Percentiles rank a stretch among this genome's conserved stretches.
Conservation (phyloP, 306 rosid species). For the Corylus heterophylla region DNA sequence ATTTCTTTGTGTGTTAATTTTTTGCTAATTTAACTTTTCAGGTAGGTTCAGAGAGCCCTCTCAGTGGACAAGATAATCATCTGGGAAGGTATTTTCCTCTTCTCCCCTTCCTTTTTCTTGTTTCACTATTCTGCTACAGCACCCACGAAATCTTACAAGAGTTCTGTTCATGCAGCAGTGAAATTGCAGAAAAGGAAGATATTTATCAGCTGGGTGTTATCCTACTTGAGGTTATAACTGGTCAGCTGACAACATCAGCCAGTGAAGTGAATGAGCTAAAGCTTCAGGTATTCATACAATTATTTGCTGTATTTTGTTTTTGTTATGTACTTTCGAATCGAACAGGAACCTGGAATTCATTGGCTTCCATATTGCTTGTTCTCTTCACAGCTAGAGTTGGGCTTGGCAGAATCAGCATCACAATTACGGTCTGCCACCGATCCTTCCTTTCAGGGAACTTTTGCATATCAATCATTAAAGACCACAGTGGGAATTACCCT, state of each 20-base stretch:
- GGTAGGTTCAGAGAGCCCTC: constrained; percentile 36
- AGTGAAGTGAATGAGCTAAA: constrained; percentile 56
- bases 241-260: constrained; percentile 49
- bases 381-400: constrained; percentile 56
- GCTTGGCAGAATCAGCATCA: constrained; percentile 55
- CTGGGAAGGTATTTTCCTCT: constrained; percentile 34
- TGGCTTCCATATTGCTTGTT: neutral
- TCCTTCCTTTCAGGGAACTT: constrained; percentile 56
- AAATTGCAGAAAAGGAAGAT: constrained; percentile 74
- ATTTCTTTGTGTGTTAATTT: neutral
- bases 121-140: constrained; percentile 1
- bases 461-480: constrained; percentile 65
- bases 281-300: constrained; percentile 46
- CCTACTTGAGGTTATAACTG: constrained; percentile 73
- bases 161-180: constrained; percentile 27
- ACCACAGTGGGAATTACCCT: constrained; percentile 65
- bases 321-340: neutral
- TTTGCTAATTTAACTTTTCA: constrained; percentile 27
- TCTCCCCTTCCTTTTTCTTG: neutral
- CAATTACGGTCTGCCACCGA: constrained; percentile 36
- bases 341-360: neutral
- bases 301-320: neutral
- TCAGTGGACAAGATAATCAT: constrained; percentile 22
- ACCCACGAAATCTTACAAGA: neutral
- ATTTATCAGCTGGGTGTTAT: constrained; percentile 77